These are phyloP conservation scores for Leishmania braziliensis DNA, from an alignment of 208 protist species.

Conservation along the genomic window DNA sequence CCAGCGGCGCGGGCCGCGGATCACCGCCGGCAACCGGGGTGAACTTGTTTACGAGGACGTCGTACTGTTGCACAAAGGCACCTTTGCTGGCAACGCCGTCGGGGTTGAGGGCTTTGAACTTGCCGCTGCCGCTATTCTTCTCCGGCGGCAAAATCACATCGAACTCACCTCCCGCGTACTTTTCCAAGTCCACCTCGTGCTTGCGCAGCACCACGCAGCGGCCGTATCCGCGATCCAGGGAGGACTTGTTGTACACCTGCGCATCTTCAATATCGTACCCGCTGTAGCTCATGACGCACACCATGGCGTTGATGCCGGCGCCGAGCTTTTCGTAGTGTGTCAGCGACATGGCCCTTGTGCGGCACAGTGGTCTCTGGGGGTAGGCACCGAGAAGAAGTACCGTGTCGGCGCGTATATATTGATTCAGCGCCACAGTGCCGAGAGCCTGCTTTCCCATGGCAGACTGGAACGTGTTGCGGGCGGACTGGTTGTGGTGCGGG, in stretches of 20 bases:
- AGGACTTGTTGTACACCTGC: slow-evolving; percentile 97
- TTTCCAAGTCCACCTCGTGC: slow-evolving; percentile 80
- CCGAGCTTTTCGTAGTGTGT: slow-evolving; percentile 97
- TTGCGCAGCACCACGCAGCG: slow-evolving; percentile 95
- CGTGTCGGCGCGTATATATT: slow-evolving; percentile 98
- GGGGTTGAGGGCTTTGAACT: slow-evolving; percentile 87
- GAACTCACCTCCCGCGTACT: slow-evolving; percentile 65
- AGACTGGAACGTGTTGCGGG: slow-evolving; percentile 99
- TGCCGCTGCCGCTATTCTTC: slow-evolving; percentile 44
- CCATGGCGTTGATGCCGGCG: slow-evolving; percentile 99
- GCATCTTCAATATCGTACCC: slow-evolving; percentile 99
- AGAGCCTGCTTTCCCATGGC: slow-evolving; percentile 99
- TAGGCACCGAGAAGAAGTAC: slow-evolving; percentile 98
- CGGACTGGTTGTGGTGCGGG: slow-evolving; percentile 99
- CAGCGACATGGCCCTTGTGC: slow-evolving; percentile 97
- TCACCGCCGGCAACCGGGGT: slow-evolving; percentile 56
- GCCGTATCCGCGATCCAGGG: slow-evolving; percentile 97
- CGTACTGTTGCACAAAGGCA: slow-evolving; percentile 82
- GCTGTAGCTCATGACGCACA: slow-evolving; percentile 99
- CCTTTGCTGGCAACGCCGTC: slow-evolving; percentile 95
- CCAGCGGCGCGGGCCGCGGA: slow-evolving; percentile 63
- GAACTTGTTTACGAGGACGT: slow-evolving; percentile 97
- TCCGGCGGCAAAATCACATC: slow-evolving; percentile 79
- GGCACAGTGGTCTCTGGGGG: slow-evolving; percentile 97
- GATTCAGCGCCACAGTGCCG: slow-evolving; percentile 95